phyloP scores from a whole-genome alignment of 345 rosid species.

The Populus deltoides region DNA sequence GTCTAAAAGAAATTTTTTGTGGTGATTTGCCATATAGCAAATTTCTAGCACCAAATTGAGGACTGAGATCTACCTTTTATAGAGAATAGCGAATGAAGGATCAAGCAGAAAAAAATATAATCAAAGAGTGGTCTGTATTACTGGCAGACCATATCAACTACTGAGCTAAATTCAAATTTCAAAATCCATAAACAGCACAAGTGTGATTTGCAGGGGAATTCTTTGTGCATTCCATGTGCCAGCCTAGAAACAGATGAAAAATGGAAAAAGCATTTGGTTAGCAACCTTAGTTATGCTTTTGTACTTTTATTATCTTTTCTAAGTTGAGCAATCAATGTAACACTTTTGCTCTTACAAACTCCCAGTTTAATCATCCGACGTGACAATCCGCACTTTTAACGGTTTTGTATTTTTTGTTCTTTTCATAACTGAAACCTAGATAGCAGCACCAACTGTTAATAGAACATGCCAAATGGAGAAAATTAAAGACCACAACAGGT shows the following conservation, averaged over 20 bases:
- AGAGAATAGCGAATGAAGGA: background rate
- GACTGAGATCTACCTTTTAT: background rate
- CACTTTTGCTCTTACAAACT: background rate
- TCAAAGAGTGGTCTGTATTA: background rate
- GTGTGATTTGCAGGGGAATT: background rate
- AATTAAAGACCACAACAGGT: background rate
- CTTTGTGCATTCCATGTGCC: background rate
- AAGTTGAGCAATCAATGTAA: background rate
- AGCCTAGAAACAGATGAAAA: background rate
- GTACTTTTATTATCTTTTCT: background rate
- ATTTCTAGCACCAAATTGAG: background rate
- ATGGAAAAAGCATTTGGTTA: background rate
- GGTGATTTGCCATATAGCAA: background rate
- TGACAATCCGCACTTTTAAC: background rate
- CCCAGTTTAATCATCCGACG: background rate
- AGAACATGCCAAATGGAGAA: background rate
- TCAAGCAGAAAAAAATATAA: background rate
- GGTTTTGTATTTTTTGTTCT: background rate
- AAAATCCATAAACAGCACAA: background rate
- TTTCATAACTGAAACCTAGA: background rate
- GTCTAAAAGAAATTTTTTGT: background rate
- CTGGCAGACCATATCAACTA: background rate
- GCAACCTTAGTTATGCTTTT: background rate
- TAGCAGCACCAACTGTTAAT: background rate
- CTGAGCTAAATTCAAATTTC: background rate